Base-by-base conservation (phyloP, 257 asterid genomes). In the Ballota nigra region DNA sequence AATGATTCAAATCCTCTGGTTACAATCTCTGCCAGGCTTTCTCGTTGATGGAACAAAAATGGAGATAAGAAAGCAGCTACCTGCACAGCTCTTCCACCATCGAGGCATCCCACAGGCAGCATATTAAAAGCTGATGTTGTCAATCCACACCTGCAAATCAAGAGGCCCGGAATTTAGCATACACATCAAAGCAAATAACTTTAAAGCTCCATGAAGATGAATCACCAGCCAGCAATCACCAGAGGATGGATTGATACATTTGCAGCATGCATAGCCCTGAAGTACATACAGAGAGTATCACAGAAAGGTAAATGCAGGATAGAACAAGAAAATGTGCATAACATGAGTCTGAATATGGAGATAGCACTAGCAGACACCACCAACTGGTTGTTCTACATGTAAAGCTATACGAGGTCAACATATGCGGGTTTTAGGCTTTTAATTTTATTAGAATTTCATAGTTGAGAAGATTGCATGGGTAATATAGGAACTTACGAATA, bases 1-100 rank as follows among this genome's bases (percentile, higher is more conserved):
- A 15, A 63, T 41, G 28, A 20, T 56, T 23, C 9, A 33, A 47
- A 4, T 53, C 36, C 18, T 23, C 63, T 16, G 4, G 24, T 28
- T 40, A 24, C 67, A 55, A 56, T 18, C 67, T 75, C 55, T 72
- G 41, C 29, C 22, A 58, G 28, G 60, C 70, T 41, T 33, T 52
- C 26, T 20, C 67, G 65, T 28, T 18, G 65, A 61, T 23, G 34
- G 40, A 49, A 33, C 18, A 18, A 68, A 56, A 18, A 15, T 28
- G 60, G 61, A 7, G 6, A 36, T 51, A 19, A 63, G 52, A 71
- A 70, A 74, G 68, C 40, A 67, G 78, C 34, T 74, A 89, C 98
- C 98, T 92, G 97, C 92, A 92, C 79, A 63, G 98, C 97, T 85
- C 97, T 84, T 74, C 98, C 98, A 31, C 98, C 98, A 75, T 92